Conservation (phyloP, 352 stramenopile species). For the Phytophthora sojae region DNA sequence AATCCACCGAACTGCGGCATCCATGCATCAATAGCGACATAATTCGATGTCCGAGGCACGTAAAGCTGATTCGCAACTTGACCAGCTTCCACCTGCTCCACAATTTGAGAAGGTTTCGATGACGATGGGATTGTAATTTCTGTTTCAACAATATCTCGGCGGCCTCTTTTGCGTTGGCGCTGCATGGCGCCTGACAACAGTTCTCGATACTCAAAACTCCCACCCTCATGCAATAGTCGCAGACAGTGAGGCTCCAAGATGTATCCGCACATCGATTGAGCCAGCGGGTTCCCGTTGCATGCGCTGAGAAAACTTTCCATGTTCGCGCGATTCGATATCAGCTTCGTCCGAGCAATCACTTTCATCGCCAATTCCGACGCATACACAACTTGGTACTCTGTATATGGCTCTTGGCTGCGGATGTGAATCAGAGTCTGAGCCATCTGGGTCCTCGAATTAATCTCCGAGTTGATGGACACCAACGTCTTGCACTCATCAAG, state of each 20-base stretch:
- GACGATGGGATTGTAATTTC: constrained; percentile 32
- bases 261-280: constrained; percentile 41
- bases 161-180: constrained; percentile 33
- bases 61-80: constrained; percentile 41
- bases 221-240: constrained; percentile 41
- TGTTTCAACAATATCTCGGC: constrained; percentile 4
- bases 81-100: constrained; percentile 27
- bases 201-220: constrained; percentile 31
- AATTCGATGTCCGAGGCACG: constrained; percentile 35
- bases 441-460: constrained; percentile 39
- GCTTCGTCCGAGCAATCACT: constrained; percentile 47
- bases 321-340: constrained; percentile 22
- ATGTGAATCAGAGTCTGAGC: constrained; percentile 49
- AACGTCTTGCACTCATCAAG: constrained; percentile 42
- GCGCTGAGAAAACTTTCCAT: constrained; percentile 44
- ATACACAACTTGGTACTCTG: constrained; percentile 33
- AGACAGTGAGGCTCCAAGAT: constrained; percentile 47
- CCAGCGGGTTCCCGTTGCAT: constrained; percentile 38
- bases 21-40: constrained; percentile 43
- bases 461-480: constrained; percentile 36
- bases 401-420: constrained; percentile 41
- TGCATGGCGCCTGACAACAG: constrained; percentile 33
- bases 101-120: constrained; percentile 24
- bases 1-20: constrained; percentile 42
- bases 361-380: constrained; percentile 44